phyloP scores from a whole-genome alignment of 768 basidiomycete genomes.

The Mycena epipterygia region DNA sequence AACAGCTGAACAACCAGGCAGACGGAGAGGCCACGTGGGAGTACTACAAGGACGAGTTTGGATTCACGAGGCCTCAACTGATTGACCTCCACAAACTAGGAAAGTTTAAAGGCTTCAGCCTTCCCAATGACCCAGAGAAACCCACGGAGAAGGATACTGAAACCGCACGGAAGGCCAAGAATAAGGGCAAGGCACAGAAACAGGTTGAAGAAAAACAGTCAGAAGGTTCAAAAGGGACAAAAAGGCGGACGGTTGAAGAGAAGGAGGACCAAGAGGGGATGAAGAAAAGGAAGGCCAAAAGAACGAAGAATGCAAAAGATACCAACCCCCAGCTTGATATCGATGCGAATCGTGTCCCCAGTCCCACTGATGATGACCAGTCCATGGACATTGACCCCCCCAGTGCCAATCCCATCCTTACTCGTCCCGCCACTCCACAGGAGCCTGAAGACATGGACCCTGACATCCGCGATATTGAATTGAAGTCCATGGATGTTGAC shows the following conservation, averaged over 20 bases:
- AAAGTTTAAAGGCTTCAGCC: not conserved
- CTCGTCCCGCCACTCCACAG: too few species aligned
- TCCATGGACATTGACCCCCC: too few species aligned
- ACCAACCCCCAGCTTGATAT: too few species aligned
- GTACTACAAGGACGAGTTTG: not conserved
- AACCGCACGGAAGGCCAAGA: not conserved
- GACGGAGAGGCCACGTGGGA: not conserved
- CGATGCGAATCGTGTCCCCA: too few species aligned
- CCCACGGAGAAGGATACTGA: not conserved
- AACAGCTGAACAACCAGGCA: not conserved
- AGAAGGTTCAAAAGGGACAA: not conserved
- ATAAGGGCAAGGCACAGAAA: not conserved
- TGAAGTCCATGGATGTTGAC: too few species aligned
- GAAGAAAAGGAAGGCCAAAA: too few species aligned
- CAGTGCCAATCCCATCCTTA: too few species aligned
- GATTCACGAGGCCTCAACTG: not conserved
- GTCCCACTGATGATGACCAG: too few species aligned
- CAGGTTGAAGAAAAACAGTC: not conserved
- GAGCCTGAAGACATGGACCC: too few species aligned
- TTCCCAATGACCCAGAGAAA: not conserved
- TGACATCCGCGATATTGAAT: too few species aligned
- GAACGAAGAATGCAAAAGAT: too few species aligned
- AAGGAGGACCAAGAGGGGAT: too few species aligned
- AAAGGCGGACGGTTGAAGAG: not conserved
- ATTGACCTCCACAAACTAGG: not conserved